Conservation (phyloP, 2,329 filamentous ascomycete species). For the Aspergillus brasiliensis region DNA sequence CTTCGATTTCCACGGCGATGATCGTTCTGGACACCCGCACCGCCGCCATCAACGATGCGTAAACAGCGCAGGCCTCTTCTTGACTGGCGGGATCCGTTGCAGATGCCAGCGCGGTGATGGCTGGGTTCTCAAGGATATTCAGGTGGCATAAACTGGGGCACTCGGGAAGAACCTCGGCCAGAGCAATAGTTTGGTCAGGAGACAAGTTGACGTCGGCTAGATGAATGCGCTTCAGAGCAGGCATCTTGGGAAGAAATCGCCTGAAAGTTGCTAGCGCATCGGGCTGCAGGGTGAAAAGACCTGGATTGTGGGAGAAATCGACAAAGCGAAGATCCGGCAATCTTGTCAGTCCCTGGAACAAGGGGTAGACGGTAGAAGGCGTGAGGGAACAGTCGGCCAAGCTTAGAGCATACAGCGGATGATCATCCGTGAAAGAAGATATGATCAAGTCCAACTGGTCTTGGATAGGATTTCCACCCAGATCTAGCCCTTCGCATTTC, state of each 20-base stretch:
- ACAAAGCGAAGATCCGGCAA: conserved; percentile 80
- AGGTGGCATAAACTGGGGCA: conserved; percentile 79
- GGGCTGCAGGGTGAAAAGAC: conserved; percentile 73
- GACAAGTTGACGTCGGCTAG: conserved; percentile 81
- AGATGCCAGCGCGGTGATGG: conserved; percentile 66
- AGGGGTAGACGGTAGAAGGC: conserved; percentile 68
- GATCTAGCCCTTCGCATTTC: conserved; percentile 81
- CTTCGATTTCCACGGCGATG: conserved; percentile 88
- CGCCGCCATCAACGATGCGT: conserved; percentile 86
- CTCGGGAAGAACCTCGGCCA: conserved; percentile 89
- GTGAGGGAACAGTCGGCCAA: conserved; percentile 82
- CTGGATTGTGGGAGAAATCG: conserved; percentile 86
- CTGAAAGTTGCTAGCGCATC: conserved; percentile 74
- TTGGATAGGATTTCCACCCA: conserved; percentile 78
- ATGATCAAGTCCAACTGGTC: conserved; percentile 52
- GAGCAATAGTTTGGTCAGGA: conserved; percentile 83
- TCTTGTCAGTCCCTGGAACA: conserved; percentile 72
- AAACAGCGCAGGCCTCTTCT: conserved; percentile 91
- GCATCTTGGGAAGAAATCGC: conserved; percentile 81
- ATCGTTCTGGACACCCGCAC: conserved; percentile 80
- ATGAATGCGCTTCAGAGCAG: conserved; percentile 78
- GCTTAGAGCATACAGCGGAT: conserved; percentile 76
- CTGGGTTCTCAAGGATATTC: conserved; percentile 77
- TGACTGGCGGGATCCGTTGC: conserved; percentile 77
- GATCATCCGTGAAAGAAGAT: conserved; percentile 43